Evolutionary conservation across 495 filamentous ascomycete genomes (phyloP).

Genomic region (Penicillium alfredii): DNA sequence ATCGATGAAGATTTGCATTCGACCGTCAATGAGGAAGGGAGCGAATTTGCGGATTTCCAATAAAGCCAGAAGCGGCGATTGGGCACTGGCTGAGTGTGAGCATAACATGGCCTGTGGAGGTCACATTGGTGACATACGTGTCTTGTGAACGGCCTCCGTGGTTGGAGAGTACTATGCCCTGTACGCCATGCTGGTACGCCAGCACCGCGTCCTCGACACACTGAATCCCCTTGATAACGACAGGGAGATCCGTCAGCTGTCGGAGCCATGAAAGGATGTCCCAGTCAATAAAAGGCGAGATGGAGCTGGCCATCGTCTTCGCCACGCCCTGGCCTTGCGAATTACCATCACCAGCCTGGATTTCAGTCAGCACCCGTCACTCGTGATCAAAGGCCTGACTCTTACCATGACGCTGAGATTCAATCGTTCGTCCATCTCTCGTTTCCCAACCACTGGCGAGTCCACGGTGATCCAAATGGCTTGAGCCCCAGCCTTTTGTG

Average conservation of each 20-base stretch:
- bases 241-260: conserved; percentile 73
- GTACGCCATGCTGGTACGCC: conserved; percentile 65
- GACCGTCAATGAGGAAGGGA: conserved; percentile 45
- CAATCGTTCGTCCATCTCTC: conserved; percentile 54
- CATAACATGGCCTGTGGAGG: too few relatives aligned
- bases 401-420: conserved; percentile 46
- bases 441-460: conserved; percentile 56
- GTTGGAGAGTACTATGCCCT: conserved; percentile 67
- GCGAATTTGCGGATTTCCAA: conserved; percentile 66
- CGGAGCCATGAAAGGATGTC: conserved; percentile 76
- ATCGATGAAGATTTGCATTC: conserved; percentile 79
- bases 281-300: conserved; percentile 75
- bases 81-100: conserved; percentile 68
- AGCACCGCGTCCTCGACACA: conserved; percentile 78
- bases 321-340: conserved; percentile 60
- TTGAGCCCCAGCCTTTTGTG: conserved; percentile 69
- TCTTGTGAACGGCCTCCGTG: conserved; percentile 47
- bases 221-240: conserved; percentile 87
- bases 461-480: conserved; percentile 68
- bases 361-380: background rate
- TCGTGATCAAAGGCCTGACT: background rate
- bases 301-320: conserved; percentile 69
- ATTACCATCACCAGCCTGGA: conserved; percentile 10
- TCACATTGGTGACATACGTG: too few relatives aligned
- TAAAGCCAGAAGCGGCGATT: conserved; percentile 64